Percentiles rank a stretch among this genome's conserved stretches.
Conservation (phyloP, 2,329 filamentous ascomycete species). For the Fusarium sp. region DNA sequence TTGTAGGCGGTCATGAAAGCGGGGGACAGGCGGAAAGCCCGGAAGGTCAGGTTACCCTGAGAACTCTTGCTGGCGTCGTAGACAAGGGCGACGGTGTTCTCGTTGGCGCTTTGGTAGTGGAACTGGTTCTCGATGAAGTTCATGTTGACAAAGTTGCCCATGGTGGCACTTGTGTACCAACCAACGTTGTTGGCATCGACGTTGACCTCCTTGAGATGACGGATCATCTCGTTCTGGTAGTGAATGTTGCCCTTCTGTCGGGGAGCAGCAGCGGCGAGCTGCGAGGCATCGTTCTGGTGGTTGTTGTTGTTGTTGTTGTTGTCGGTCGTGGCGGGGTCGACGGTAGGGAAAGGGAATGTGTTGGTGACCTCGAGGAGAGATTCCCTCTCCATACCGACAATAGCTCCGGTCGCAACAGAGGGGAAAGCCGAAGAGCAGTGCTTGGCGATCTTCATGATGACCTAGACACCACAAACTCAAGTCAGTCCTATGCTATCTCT, state of each 20-base stretch:
- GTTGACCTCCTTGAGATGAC: constrained; percentile 95
- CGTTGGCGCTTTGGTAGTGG: constrained; percentile 97
- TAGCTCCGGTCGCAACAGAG: constrained; percentile 86
- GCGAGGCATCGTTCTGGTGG: constrained; percentile 81
- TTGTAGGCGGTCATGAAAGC: constrained; percentile 92
- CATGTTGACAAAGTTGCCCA: constrained; percentile 97
- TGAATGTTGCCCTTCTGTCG: constrained; percentile 88
- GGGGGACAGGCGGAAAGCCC: constrained; percentile 90
- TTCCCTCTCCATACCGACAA: constrained; percentile 93
- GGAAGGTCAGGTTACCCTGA: constrained; percentile 88
- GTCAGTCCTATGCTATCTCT: constrained; percentile 31
- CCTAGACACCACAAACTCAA: constrained; percentile 63
- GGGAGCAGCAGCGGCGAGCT: constrained; percentile 86
- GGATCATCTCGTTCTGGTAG: constrained; percentile 98
- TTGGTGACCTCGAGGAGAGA: constrained; percentile 91
- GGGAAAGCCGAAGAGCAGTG: constrained; percentile 91
- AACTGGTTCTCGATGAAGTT: constrained; percentile 98
- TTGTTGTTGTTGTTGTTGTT: constrained; percentile 62
- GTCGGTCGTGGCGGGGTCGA: constrained; percentile 78
- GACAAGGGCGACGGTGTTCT: constrained; percentile 87
- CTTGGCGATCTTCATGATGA: constrained; percentile 98
- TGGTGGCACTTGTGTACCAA: constrained; percentile 98
- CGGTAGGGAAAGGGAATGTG: constrained; percentile 90
- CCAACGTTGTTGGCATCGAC: constrained; percentile 98
- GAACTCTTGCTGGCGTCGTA: constrained; percentile 97